phyloP scores from a whole-genome alignment of 2,329 filamentous ascomycete species.

The Exophiala mesophila region DNA sequence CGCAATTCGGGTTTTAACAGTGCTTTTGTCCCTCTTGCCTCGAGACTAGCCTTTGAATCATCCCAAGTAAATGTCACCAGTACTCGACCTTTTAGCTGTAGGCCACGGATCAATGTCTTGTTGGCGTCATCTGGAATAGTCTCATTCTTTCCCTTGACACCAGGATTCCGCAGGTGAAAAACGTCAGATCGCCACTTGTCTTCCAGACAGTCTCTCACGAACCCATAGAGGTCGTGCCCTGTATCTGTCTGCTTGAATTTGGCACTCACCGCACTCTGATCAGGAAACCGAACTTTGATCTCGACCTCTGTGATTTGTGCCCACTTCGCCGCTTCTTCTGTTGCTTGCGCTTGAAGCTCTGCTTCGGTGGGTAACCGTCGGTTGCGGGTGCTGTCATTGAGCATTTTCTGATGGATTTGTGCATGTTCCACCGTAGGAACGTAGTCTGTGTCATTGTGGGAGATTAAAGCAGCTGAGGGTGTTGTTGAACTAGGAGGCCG shows the following conservation, averaged over 20 bases:
- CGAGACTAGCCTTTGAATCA: conserved; percentile 51
- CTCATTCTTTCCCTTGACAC: conserved; percentile 41
- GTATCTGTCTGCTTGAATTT: conserved; percentile 65
- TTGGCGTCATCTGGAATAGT: conserved; percentile 36
- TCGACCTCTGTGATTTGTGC: conserved; percentile 63
- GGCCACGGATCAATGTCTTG: conserved; percentile 59
- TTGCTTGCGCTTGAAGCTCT: conserved; percentile 67
- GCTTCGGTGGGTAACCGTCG: conserved; percentile 74
- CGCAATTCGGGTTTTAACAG: conserved; percentile 60
- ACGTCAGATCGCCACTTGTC: conserved; percentile 50
- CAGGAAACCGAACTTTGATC: conserved; percentile 81
- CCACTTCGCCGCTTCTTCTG: conserved; percentile 61
- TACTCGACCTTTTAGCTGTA: conserved; percentile 66
- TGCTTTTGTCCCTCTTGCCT: conserved; percentile 48
- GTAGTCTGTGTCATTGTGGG: conserved; percentile 70
- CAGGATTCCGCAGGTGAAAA: conserved; percentile 67
- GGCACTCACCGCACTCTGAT: conserved; percentile 72
- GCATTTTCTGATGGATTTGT: conserved; percentile 70
- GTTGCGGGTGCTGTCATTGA: conserved; percentile 71
- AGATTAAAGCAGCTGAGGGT: conserved; percentile 66
- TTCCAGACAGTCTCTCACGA: conserved; percentile 66
- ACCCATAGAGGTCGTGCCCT: conserved; percentile 66
- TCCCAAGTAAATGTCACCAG: conserved; percentile 75
- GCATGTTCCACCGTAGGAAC: conserved; percentile 79
- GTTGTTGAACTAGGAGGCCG: conserved; percentile 66